Evolutionary conservation across 2,329 filamentous ascomycete genomes (phyloP).

Genomic region (Exophiala bonariae): DNA sequence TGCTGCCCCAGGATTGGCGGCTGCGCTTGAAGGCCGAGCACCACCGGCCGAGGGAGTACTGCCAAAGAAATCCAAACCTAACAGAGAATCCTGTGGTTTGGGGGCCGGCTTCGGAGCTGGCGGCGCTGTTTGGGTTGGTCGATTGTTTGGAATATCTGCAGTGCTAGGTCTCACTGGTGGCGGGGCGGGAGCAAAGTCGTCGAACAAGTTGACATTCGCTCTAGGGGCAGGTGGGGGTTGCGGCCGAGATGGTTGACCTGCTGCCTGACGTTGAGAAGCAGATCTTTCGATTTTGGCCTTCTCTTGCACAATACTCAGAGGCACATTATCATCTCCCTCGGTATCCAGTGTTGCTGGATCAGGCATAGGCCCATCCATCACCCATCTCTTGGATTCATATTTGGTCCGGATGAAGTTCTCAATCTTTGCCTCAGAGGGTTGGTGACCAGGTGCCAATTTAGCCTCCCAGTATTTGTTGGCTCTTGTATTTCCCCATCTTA

Average conservation of each 20-base stretch:
- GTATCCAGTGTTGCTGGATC: slow-evolving; percentile 84
- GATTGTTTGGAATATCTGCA: slow-evolving; percentile 62
- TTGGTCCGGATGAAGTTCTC: slow-evolving; percentile 99
- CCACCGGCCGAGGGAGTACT: slow-evolving; percentile 66
- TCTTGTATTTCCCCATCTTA: slow-evolving; percentile 93
- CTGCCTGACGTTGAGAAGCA: slow-evolving; percentile 52
- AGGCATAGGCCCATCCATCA: slow-evolving; percentile 95
- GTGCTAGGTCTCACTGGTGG: slow-evolving; percentile 69
- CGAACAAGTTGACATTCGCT: slow-evolving; percentile 77
- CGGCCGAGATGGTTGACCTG: slow-evolving; percentile 34
- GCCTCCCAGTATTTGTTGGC: slow-evolving; percentile 99
- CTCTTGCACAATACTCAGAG: slow-evolving; percentile 67
- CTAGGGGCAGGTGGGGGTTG: slow-evolving; percentile 42
- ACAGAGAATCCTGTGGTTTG: slow-evolving; percentile 74
- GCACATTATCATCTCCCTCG: slow-evolving; percentile 81
- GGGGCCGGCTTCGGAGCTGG: slow-evolving; percentile 55
- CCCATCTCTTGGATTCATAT: slow-evolving; percentile 98
- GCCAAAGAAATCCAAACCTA: slow-evolving; percentile 91
- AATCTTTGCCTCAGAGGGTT: slow-evolving; percentile 95
- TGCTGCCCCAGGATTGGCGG: slow-evolving; percentile 58
- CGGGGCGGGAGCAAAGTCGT: slow-evolving; percentile 64
- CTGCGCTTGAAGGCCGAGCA: slow-evolving; percentile 75
- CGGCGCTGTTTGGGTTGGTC: slow-evolving; percentile 64
- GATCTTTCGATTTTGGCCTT: slow-evolving; percentile 68
- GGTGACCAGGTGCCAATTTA: slow-evolving; percentile 85